Conservation (phyloP, 441 rosid genomes). For the Adansonia grandidieri region DNA sequence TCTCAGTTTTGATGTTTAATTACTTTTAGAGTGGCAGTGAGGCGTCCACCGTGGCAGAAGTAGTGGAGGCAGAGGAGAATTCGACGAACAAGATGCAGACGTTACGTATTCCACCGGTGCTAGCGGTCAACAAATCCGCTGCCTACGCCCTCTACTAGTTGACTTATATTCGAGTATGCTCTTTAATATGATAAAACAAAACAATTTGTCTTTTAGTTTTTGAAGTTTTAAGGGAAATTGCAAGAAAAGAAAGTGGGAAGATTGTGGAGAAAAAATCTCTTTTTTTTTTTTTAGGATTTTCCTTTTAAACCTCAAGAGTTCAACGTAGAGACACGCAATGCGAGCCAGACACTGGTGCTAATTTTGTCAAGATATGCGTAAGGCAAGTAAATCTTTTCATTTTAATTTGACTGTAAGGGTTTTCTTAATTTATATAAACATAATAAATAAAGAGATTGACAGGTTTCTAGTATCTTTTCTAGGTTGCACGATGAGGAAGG, state of each 20-base stretch:
- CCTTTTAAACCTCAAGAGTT: constrained; percentile 83
- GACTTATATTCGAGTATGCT: constrained; percentile 63
- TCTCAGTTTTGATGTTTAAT: background rate
- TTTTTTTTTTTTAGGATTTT: constrained; percentile 61
- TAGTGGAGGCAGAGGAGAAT: constrained; percentile 96
- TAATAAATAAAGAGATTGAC: constrained; percentile 5
- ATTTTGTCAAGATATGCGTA: constrained; percentile 75
- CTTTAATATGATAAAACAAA: background rate
- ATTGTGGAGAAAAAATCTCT: background rate
- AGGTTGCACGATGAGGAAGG: constrained; percentile 86
- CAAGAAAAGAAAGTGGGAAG: too few species aligned
- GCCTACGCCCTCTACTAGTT: constrained; percentile 77
- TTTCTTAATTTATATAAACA: background rate
- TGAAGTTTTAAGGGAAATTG: background rate
- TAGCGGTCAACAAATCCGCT: constrained; percentile 77
- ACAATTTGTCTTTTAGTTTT: too few species aligned
- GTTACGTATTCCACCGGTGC: constrained; percentile 73
- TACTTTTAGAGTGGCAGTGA: constrained; percentile 74
- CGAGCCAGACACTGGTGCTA: constrained; percentile 73
- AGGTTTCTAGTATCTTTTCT: constrained; percentile 20
- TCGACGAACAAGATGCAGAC: constrained; percentile 73
- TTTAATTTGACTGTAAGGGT: background rate
- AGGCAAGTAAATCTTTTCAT: constrained; percentile 45
- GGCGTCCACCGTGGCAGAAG: constrained; percentile 86
- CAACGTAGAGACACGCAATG: constrained; percentile 78